Evolutionary conservation across 2,329 filamentous ascomycete genomes (phyloP), one percentile per base, ranked within the genome.

Genomic region (Geosmithia putterillii): DNA sequence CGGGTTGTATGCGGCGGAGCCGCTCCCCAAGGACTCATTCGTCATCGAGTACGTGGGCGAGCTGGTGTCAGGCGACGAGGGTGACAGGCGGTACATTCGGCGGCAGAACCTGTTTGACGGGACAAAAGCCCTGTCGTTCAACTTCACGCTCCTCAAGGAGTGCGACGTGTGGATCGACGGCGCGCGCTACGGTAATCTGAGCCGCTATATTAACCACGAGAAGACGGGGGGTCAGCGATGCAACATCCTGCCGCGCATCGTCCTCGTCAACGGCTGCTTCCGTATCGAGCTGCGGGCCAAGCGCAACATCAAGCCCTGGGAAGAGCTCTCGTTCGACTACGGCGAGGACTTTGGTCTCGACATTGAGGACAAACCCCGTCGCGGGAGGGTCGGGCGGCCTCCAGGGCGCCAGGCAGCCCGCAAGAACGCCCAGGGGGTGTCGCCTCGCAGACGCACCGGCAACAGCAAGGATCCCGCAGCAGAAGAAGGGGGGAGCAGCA

Each of bases 301-400:
- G 44, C 68, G 75, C 2, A 71, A 82, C 36, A 83, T 92, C 53
- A 69, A 72, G 46, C 69, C 74, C 3, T 86, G 86, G 20, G 81
- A 87, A 47, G 86, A 92, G 59, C 64, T 94, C 1, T 83, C 87
- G 55, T 94, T 90, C 59, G 76, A 90, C 55, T 92, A 94, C 52
- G 83, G 83, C 37, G 73, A 80, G 53, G 75, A 79, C 47, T 81
- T 82, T 23, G 43, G 38, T 20, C 40, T 42, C n/a, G 41, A 47
- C 23, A 40, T 38, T 8, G 42, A 42, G 9, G 40, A 45, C 7
- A 40, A 44, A 36, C 20, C 21, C 4, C 14, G 21, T 20, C 23
- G 23, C 10, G 38, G 38, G 32, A 23, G 17, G 21, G 10, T 15
- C 4, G 41, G 41, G 7, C 41, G 17, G 3, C 14, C 19, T 7